Percentiles rank a stretch among this genome's conserved stretches.
Evolutionary conservation across 805 yeast species (phyloP).

Genomic region (Cyberlindnera mrakii): DNA sequence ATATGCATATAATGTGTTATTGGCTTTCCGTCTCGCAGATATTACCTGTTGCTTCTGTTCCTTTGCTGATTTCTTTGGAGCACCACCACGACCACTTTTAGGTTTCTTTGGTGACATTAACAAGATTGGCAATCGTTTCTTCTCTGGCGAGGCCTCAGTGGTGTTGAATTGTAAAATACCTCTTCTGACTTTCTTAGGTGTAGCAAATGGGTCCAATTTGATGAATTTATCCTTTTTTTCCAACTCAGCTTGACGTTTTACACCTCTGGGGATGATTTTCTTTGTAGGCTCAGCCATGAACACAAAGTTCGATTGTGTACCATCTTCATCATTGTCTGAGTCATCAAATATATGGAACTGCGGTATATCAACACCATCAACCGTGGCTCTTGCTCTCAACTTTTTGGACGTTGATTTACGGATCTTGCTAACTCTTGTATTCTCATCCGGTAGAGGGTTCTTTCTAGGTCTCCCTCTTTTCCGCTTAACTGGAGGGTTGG

Average conservation of each 20-base stretch:
- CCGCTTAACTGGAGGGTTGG: background rate
- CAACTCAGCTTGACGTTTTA: background rate
- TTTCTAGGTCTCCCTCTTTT: constrained; percentile 4
- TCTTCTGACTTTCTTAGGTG: constrained; percentile 24
- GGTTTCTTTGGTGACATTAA: constrained; percentile 23
- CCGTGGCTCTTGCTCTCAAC: background rate
- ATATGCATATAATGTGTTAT: constrained; percentile 20
- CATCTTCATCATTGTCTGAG: background rate
- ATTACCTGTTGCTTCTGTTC: constrained; percentile 25
- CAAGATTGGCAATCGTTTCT: constrained; percentile 24
- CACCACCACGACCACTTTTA: constrained; percentile 41
- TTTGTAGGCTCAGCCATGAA: background rate
- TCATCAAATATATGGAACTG: background rate
- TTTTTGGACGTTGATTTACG: background rate
- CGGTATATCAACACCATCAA: background rate
- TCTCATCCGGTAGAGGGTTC: background rate
- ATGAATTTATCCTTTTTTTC: constrained; percentile 4
- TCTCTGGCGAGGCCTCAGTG: constrained; percentile 24
- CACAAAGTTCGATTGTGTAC: background rate
- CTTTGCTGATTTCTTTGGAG: constrained; percentile 38
- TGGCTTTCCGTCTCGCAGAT: constrained; percentile 46
- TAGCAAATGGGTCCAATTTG: constrained; percentile 20
- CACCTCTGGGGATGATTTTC: background rate
- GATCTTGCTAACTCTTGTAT: background rate
- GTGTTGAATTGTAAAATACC: constrained; percentile 21